These are phyloP conservation scores for Theobroma grandiflorum DNA, from an alignment of 441 rosid genomes.

Conservation along the genomic window DNA sequence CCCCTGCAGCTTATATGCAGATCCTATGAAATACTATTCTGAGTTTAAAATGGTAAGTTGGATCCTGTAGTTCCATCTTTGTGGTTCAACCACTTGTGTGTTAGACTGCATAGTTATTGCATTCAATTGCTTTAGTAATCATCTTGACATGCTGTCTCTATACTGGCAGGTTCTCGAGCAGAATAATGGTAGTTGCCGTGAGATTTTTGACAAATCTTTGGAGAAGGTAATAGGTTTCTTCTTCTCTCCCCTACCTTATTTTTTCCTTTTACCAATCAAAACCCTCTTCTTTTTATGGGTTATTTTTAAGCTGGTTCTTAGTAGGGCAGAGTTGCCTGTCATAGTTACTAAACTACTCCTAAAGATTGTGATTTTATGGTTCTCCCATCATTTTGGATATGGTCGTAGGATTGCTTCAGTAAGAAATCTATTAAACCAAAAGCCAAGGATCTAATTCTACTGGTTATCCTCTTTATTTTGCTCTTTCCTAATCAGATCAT, in stretches of 20 bases:
- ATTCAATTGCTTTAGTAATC: neutral
- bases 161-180: slow-evolving; percentile 46
- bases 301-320: neutral
- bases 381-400: slow-evolving; percentile 30
- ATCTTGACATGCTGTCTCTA: neutral
- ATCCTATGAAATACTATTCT: slow-evolving; percentile 46
- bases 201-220: slow-evolving; percentile 53
- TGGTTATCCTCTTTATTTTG: slow-evolving; percentile 41
- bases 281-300: neutral
- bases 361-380: slow-evolving; percentile 18
- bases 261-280: neutral
- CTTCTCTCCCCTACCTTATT: neutral
- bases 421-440: slow-evolving; percentile 35
- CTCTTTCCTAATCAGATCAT: neutral
- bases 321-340: neutral
- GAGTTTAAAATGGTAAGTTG: slow-evolving; percentile 56
- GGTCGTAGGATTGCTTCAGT: slow-evolving; percentile 42
- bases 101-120: neutral
- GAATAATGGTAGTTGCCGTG: slow-evolving; percentile 40
- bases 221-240: slow-evolving; percentile 43
- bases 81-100: neutral
- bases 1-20: slow-evolving; percentile 49
- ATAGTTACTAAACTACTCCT: neutral
- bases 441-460: slow-evolving; percentile 38
- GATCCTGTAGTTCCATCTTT: neutral